A percentile compares a stretch with the other conserved stretches of the same genome.
Conservation (phyloP, 805 yeast genomes). For the Metschnikowia chrysomelidarum region DNA sequence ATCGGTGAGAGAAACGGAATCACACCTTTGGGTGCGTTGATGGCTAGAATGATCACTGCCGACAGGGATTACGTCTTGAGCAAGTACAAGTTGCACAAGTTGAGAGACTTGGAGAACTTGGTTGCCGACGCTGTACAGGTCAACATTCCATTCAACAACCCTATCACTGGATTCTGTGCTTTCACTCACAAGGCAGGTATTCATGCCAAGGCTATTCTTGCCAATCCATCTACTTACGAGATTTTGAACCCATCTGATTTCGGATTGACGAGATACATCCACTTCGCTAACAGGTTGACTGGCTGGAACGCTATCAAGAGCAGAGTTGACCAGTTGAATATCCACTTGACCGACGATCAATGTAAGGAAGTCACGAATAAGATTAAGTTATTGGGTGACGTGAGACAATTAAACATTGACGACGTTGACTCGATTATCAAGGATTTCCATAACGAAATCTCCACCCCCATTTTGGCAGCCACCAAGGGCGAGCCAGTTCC, state of each 20-base stretch:
- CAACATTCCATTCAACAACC: constrained; percentile 60
- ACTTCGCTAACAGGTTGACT: constrained; percentile 58
- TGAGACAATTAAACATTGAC: constrained; percentile 56
- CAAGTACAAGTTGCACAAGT: constrained; percentile 53
- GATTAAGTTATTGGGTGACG: constrained; percentile 58
- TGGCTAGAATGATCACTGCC: constrained; percentile 64
- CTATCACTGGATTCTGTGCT: constrained; percentile 64
- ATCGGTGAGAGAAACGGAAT: constrained; percentile 66
- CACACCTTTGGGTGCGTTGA: constrained; percentile 59
- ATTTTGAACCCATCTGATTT: constrained; percentile 57
- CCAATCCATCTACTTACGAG: constrained; percentile 63
- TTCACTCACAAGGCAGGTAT: constrained; percentile 65
- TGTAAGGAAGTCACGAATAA: constrained; percentile 54
- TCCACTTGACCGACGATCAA: constrained; percentile 55
- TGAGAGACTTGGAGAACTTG: constrained; percentile 56
- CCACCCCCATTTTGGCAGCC: constrained; percentile 31
- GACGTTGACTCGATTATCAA: constrained; percentile 61
- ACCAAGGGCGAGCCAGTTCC: constrained; percentile 20
- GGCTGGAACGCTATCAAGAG: constrained; percentile 65
- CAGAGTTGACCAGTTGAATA: constrained; percentile 58
- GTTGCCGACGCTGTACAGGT: constrained; percentile 60
- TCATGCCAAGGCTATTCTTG: constrained; percentile 60
- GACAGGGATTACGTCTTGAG: constrained; percentile 58
- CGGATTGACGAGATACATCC: constrained; percentile 60
- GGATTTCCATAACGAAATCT: constrained; percentile 47